These are phyloP conservation scores for Monosporozyma siamensis DNA, from an alignment of 805 yeast genomes.

Conservation along the genomic window DNA sequence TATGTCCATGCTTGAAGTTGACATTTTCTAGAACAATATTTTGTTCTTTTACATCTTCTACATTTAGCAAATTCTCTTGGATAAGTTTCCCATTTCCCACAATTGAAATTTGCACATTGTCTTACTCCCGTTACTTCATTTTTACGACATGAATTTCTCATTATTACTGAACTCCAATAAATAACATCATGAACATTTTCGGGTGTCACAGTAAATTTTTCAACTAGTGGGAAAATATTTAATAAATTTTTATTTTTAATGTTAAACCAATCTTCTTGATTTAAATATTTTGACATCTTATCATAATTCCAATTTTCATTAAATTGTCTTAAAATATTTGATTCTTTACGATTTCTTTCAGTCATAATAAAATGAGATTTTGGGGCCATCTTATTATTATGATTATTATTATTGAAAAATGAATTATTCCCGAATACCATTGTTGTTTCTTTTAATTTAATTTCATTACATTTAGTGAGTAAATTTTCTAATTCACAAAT, in stretches of 20 bases:
- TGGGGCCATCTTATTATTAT: not conserved
- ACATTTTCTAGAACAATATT: slow-evolving; percentile 88
- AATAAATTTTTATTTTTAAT: slow-evolving; percentile 39
- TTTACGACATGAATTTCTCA: slow-evolving; percentile 90
- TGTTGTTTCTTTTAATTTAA: not conserved
- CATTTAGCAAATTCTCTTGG: slow-evolving; percentile 95
- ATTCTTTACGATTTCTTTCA: slow-evolving; percentile 7
- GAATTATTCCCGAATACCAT: not conserved
- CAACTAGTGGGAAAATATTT: slow-evolving; percentile 85
- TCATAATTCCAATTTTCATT: slow-evolving; percentile 38
- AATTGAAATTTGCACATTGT: slow-evolving; percentile 87
- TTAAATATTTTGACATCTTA: slow-evolving; percentile 28
- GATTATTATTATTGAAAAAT: not conserved
- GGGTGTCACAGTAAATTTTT: slow-evolving; percentile 66
- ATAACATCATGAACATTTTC: slow-evolving; percentile 68
- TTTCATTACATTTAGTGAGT: not conserved
- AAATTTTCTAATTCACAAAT: not conserved
- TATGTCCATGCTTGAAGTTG: slow-evolving; percentile 87
- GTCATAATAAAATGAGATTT: not conserved
- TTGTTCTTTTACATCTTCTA: slow-evolving; percentile 86
- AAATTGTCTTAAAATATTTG: slow-evolving; percentile 15
- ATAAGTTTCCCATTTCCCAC: slow-evolving; percentile 88
- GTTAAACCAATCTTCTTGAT: slow-evolving; percentile 20
- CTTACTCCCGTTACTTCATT: slow-evolving; percentile 82
- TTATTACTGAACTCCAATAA: slow-evolving; percentile 97